A percentile compares a stretch with the other conserved stretches of the same genome.
phyloP scores from a whole-genome alignment of 768 basidiomycete genomes.

The Cystofilobasidium bisporidii region DNA sequence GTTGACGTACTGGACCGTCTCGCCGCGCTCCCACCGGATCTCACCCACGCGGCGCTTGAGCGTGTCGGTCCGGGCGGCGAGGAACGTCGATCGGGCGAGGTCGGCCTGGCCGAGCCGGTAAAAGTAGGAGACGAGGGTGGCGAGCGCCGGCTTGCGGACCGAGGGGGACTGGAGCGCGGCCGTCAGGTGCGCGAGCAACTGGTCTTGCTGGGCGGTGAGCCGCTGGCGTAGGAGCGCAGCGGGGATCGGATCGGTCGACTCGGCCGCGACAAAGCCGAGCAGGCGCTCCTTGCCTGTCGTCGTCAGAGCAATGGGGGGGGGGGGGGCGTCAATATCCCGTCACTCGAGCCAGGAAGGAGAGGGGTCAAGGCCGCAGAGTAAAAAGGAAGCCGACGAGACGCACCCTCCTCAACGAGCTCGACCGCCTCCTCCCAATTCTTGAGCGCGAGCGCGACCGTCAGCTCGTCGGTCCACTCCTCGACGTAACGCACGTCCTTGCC shows the following conservation, averaged over 20 bases:
- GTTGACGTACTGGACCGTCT: slow-evolving; percentile 71
- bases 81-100: slow-evolving; percentile 70
- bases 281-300: slow-evolving; percentile 17
- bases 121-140: slow-evolving; percentile 62
- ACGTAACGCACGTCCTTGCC: slow-evolving; percentile 77
- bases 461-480: slow-evolving; percentile 80
- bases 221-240: slow-evolving; percentile 49
- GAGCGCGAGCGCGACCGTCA: slow-evolving; percentile 81
- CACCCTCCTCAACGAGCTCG: slow-evolving; percentile 72
- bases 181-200: slow-evolving; percentile 61
- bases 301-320: not conserved
- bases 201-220: slow-evolving; percentile 56
- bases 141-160: slow-evolving; percentile 65
- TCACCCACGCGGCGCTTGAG: slow-evolving; percentile 68
- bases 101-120: slow-evolving; percentile 64
- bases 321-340: no score
- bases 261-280: not conserved
- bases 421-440: slow-evolving; percentile 82
- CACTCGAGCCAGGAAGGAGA: no score
- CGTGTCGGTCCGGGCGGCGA: slow-evolving; percentile 64
- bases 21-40: slow-evolving; percentile 73
- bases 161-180: slow-evolving; percentile 62
- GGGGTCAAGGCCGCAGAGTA: not conserved
- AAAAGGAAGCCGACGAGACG: slow-evolving; percentile 18
- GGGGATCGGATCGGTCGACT: not conserved